These are phyloP conservation scores for Athelia psychrophila DNA, from an alignment of 1,284 basidiomycete species.

Conservation along the genomic window DNA sequence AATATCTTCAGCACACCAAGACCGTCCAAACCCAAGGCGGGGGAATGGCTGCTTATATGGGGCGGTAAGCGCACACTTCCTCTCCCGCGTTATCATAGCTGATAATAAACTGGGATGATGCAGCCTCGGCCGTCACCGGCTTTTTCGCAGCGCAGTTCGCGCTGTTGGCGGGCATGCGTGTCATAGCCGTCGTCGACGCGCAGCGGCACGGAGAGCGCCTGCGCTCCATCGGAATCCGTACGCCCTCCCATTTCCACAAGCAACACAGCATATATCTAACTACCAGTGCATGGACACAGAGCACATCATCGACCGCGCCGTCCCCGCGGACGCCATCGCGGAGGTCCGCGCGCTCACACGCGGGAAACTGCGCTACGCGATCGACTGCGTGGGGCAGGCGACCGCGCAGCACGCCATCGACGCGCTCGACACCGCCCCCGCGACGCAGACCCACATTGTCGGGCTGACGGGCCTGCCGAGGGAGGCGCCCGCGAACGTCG, in stretches of 20 bases:
- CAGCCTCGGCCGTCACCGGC: not conserved
- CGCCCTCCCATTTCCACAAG: too few species aligned
- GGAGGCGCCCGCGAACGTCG: not conserved
- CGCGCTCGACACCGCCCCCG: not conserved
- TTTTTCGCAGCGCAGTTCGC: constrained; percentile 1
- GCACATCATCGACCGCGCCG: not conserved
- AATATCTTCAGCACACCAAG: too few species aligned
- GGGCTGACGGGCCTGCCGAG: not conserved
- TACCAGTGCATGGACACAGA: too few species aligned
- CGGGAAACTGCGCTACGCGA: not conserved
- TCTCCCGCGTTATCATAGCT: not conserved
- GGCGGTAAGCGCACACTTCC: not conserved
- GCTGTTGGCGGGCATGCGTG: not conserved
- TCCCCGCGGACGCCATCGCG: not conserved
- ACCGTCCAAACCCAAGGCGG: not conserved
- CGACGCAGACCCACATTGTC: not conserved
- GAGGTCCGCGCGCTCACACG: not conserved
- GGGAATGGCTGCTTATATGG: not conserved
- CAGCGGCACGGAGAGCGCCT: not conserved
- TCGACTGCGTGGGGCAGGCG: not conserved
- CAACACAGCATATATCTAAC: too few species aligned
- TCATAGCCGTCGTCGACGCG: not conserved
- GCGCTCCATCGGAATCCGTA: not conserved
- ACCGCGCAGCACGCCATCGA: not conserved
- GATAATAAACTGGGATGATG: not conserved